Evolutionary conservation across 768 basidiomycete species (phyloP).

Genomic region (Strobilomyces confusus): DNA sequence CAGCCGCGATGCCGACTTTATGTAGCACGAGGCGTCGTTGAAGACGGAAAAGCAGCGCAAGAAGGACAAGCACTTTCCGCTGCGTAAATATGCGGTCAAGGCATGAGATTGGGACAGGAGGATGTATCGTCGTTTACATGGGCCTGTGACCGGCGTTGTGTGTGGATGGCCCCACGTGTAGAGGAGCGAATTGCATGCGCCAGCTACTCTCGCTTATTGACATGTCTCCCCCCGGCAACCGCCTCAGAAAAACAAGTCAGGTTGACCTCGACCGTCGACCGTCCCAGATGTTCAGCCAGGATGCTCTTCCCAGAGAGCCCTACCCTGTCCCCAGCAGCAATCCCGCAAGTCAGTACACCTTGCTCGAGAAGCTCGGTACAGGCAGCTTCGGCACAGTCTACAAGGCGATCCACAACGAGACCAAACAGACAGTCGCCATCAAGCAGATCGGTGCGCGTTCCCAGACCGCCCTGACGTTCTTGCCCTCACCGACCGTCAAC

Average conservation of each 20-base stretch:
- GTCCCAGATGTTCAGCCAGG: conserved; percentile 36
- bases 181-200: conserved; percentile 7
- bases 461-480: conserved; percentile 1
- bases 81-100: conserved; percentile 94
- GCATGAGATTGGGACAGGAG: conserved; percentile 48
- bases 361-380: conserved; percentile 94
- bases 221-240: conserved; percentile 39
- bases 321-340: conserved; percentile 71
- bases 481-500: conserved; percentile 4
- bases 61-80: conserved; percentile 92
- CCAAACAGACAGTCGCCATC: conserved; percentile 92
- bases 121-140: conserved; percentile 29
- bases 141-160: too few species aligned
- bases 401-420: conserved; percentile 94
- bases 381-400: conserved; percentile 97
- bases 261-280: conserved; percentile 39
- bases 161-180: too few species aligned
- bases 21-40: conserved; percentile 73
- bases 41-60: conserved; percentile 93
- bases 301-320: conserved; percentile 47
- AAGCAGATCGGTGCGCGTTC: conserved; percentile 91
- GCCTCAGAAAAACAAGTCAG: conserved; percentile 37
- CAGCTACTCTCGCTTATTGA: conserved; percentile 13
- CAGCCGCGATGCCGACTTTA: conserved; percentile 1
- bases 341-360: conserved; percentile 85